phyloP scores from a whole-genome alignment of 306 rosid species.

The Senna tora region DNA sequence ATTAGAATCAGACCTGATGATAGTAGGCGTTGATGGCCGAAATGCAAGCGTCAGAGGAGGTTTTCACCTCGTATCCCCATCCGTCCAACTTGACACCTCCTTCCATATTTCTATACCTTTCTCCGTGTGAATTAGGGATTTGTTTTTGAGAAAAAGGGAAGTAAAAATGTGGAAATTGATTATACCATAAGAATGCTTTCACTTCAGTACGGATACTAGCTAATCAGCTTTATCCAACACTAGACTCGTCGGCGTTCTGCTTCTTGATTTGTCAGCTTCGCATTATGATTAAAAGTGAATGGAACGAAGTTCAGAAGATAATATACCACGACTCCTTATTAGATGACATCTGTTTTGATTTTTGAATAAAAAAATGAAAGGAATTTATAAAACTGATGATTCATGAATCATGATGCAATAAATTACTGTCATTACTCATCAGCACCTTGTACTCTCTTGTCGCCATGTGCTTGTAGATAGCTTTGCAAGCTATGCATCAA shows the following conservation, averaged over 20 bases:
- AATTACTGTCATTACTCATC: too few species aligned
- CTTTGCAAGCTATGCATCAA: neutral
- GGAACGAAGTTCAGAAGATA: neutral
- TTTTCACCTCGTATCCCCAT: conserved; percentile 77
- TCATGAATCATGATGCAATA: too few species aligned
- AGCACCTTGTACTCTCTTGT: too few species aligned
- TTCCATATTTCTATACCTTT: conserved; percentile 45
- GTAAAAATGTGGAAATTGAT: too few species aligned
- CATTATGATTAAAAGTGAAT: neutral
- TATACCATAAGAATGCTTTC: too few species aligned
- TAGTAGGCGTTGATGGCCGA: conserved; percentile 76
- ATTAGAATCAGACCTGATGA: conserved; percentile 60
- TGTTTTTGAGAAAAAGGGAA: too few species aligned
- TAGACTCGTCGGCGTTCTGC: neutral
- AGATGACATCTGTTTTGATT: too few species aligned
- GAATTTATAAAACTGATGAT: too few species aligned
- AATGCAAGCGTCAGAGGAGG: conserved; percentile 73
- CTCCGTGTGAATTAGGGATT: neutral
- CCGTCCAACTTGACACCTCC: conserved; percentile 45
- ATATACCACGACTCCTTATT: too few species aligned
- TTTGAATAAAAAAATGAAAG: too few species aligned
- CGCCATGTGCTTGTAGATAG: too few species aligned
- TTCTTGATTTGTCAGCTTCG: neutral
- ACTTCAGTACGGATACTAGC: too few species aligned
- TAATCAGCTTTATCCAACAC: neutral